These are phyloP conservation scores for Xylaria sp. DNA, from an alignment of 2,329 filamentous ascomycete species.

Conservation along the genomic window DNA sequence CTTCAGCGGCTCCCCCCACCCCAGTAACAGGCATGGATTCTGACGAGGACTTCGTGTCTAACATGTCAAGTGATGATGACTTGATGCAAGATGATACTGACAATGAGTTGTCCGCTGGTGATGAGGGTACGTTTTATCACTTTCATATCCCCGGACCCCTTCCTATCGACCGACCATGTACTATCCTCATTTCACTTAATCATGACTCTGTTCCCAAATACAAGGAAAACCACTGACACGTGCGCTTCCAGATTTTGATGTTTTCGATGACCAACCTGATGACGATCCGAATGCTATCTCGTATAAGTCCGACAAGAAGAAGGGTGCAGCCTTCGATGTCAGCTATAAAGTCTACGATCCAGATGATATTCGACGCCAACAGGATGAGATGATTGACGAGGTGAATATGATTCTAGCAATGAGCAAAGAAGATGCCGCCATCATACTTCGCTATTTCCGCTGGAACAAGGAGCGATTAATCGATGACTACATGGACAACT, in stretches of 20 bases:
- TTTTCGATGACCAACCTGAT: constrained; percentile 64
- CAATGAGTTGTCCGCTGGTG: constrained; percentile 64
- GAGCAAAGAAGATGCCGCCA: constrained; percentile 86
- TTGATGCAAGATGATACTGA: constrained; percentile 80
- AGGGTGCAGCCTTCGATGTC: constrained; percentile 79
- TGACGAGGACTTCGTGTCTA: constrained; percentile 91
- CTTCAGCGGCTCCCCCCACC: constrained; percentile 58
- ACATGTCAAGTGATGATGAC: constrained; percentile 77
- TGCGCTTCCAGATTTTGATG: constrained; percentile 65
- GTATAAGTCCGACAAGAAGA: constrained; percentile 70
- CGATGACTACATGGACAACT: constrained; percentile 93
- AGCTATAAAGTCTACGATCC: constrained; percentile 84
- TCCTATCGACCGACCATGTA: neutral
- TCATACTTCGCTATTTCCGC: constrained; percentile 83
- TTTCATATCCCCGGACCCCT: neutral
- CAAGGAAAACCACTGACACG: too few relatives aligned
- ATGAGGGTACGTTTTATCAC: constrained; percentile 52
- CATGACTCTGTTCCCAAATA: too few relatives aligned
- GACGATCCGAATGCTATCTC: constrained; percentile 58
- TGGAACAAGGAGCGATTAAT: constrained; percentile 98
- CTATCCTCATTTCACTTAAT: neutral
- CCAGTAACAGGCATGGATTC: constrained; percentile 83
- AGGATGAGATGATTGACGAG: constrained; percentile 84
- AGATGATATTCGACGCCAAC: constrained; percentile 80
- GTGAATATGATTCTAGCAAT: constrained; percentile 91